Evolutionary conservation across 2,329 filamentous ascomycete genomes (phyloP), one percentile per base, ranked within the genome.

Genomic region (Helotiales sp.): DNA sequence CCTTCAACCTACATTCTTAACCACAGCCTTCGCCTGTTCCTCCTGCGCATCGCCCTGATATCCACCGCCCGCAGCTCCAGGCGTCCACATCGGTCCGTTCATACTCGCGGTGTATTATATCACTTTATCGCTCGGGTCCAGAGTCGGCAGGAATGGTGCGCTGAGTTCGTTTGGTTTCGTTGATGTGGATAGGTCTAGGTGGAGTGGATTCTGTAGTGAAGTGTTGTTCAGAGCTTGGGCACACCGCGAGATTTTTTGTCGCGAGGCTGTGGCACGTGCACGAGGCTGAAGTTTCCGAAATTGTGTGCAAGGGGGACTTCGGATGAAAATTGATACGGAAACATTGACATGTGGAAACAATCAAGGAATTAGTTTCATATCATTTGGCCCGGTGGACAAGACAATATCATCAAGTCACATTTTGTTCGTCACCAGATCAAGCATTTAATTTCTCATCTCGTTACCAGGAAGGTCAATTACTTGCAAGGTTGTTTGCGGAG

Each of bases 1-100:
- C 37, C 17, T 30, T 47, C 57, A 67, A 73, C 73, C 28, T 68
- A 77, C 76, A 68, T 68, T 77, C 67, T 72, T 75, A 17, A 76
- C 74, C 54, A 74, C 76, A 61, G 73, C 72, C 69, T 70, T 74
- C 11, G 74, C 72, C 50, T 75, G 73, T 62, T 72, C 70, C 68
- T 76, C 74, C 52, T 63, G 69, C 20, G 63, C 62, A 61, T 70
- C 64, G 45, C 45, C 57, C 37, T 60, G 64, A 54, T 65, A 65
- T 43, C 62, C 69, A 32, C 61, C 63, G 22, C 54, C 69, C 32
- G 62, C 65, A 43, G 55, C 57, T 10, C 37, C 37, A 22, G 55
- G 55, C 43, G 65, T 69, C 37, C 66, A 75, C 30, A 72, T 32
- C 30, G 74, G 74, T 26, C 73, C 70, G 63, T 75, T 75, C 74